Percentiles rank a stretch among this genome's conserved stretches.
phyloP scores from a whole-genome alignment of 805 yeast genomes.

The Pichia thaimueangensis region DNA sequence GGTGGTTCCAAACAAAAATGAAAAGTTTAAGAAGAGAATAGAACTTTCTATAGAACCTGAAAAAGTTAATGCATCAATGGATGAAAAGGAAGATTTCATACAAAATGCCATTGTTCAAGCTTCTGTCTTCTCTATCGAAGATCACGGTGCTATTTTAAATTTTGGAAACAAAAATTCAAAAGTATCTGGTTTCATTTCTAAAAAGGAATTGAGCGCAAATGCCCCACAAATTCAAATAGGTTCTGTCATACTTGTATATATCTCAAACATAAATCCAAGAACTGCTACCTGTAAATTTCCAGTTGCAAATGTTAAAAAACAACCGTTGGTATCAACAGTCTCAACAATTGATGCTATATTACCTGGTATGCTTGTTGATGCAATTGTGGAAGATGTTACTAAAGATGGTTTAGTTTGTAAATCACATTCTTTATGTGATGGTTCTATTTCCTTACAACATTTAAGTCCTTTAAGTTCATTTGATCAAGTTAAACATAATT shows the following conservation, averaged over 20 bases:
- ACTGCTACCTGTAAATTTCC: conserved; percentile 52
- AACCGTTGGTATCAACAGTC: conserved; percentile 46
- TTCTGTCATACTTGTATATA: conserved; percentile 58
- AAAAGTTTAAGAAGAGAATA: conserved; percentile 49
- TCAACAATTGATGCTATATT: conserved; percentile 73
- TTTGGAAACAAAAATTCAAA: conserved; percentile 51
- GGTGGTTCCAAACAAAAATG: conserved; percentile 47
- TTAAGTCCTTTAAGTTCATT: conserved; percentile 36
- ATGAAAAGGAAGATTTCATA: conserved; percentile 56
- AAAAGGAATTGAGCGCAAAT: conserved; percentile 45
- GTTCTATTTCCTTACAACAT: conserved; percentile 64
- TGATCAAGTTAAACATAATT: conserved; percentile 50
- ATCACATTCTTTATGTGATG: conserved; percentile 69
- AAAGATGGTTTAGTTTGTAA: conserved; percentile 64
- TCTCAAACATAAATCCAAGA: conserved; percentile 48
- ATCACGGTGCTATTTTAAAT: conserved; percentile 80
- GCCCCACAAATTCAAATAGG: conserved; percentile 37
- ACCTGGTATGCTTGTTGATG: conserved; percentile 81
- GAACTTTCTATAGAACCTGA: conserved; percentile 71
- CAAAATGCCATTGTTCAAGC: conserved; percentile 67
- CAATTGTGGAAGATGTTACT: conserved; percentile 54
- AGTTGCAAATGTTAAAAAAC: conserved; percentile 37
- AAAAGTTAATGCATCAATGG: conserved; percentile 54
- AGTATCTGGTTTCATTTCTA: conserved; percentile 66
- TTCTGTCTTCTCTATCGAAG: conserved; percentile 75